A percentile compares a stretch with the other conserved stretches of the same genome.
Evolutionary conservation across 1,139 yeast species (phyloP).

Genomic region (Entelexis paramagnoliae): DNA sequence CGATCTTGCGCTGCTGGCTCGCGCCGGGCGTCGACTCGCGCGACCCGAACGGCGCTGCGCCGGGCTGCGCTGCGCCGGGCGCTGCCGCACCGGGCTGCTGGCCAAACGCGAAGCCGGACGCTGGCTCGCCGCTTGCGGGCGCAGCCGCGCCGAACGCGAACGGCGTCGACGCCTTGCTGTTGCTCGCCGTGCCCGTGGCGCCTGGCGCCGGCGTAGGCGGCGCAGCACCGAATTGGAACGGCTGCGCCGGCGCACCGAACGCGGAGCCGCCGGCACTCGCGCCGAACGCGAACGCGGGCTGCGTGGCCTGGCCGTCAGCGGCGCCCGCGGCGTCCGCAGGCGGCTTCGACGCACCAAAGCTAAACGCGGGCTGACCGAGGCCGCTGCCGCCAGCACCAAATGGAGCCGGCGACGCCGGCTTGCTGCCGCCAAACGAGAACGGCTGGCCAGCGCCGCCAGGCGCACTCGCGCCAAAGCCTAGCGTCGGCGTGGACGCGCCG

Average conservation of each 20-base stretch:
- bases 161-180: constrained; percentile 1
- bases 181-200: not conserved
- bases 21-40: constrained; percentile 13
- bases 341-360: not conserved
- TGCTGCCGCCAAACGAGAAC: not conserved
- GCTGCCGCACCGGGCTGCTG: constrained; percentile 6
- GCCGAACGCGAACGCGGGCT: not conserved
- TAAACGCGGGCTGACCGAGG: too few relatives aligned
- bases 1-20: constrained; percentile 12
- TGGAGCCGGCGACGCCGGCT: not conserved
- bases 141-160: not conserved
- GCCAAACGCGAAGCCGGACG: constrained; percentile 9
- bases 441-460: not conserved
- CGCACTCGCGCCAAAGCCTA: too few relatives aligned
- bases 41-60: constrained; percentile 4
- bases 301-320: too few relatives aligned
- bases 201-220: too few relatives aligned
- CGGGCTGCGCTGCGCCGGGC: too few relatives aligned
- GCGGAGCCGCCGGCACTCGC: too few relatives aligned
- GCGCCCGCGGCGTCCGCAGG: too few relatives aligned
- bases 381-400: not conserved
- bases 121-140: not conserved
- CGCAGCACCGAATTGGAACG: not conserved
- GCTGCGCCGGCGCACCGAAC: not conserved
- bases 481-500: not conserved